phyloP scores from a whole-genome alignment of 306 rosid genomes.

The Fragaria nilgerrensis region DNA sequence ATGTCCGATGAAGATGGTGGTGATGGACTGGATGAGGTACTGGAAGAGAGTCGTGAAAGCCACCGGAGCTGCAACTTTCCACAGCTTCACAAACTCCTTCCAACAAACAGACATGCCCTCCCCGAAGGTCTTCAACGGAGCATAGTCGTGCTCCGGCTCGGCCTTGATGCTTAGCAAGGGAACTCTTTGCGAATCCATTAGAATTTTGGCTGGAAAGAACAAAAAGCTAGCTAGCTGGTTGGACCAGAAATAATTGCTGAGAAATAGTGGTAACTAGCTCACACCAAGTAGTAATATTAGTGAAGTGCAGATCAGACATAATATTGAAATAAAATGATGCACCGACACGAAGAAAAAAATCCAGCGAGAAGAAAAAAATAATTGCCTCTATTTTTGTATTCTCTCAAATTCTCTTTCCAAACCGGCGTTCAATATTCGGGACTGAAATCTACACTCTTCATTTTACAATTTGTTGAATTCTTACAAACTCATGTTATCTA shows the following conservation, averaged over 20 bases:
- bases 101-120: constrained; percentile 20
- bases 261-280: neutral
- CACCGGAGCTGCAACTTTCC: constrained; percentile 31
- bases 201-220: neutral
- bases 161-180: constrained; percentile 1
- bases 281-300: no score
- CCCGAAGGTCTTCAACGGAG: constrained; percentile 14
- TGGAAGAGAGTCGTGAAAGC: constrained; percentile 19
- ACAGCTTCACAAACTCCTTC: constrained; percentile 33
- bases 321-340: no score
- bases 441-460: no score
- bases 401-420: no score
- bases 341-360: no score
- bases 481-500: no score
- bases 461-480: no score
- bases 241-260: neutral
- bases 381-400: no score
- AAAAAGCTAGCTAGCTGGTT: neutral
- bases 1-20: constrained; percentile 18
- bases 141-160: constrained; percentile 9
- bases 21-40: constrained; percentile 16
- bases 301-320: no score
- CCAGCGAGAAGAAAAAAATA: no score
- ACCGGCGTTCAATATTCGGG: no score
- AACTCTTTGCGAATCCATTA: neutral